Conservation (phyloP, 129 eudicot genomes). For the Sambucus nigra region DNA sequence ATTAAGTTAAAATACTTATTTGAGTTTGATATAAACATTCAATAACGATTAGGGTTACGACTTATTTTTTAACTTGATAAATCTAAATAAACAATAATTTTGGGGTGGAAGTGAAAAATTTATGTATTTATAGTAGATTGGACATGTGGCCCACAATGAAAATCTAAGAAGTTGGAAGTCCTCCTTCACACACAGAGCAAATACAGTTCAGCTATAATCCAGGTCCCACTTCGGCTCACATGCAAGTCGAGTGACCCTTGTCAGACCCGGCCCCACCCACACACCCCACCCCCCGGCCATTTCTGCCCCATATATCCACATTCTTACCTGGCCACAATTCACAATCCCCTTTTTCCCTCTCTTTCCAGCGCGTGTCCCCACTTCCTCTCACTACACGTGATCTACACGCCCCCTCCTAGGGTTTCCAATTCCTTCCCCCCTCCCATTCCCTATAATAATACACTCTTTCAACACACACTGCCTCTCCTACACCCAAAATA, state of each 20-base stretch:
- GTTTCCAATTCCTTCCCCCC: not conserved
- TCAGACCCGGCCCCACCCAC: constrained; percentile 26
- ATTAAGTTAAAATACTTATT: too few species aligned
- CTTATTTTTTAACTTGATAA: too few species aligned
- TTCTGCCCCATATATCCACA: constrained; percentile 22
- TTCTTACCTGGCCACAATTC: constrained; percentile 30
- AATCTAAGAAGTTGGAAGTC: constrained; percentile 5
- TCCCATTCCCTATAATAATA: not conserved
- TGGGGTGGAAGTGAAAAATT: too few species aligned
- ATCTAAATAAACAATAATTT: too few species aligned
- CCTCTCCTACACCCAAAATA: too few species aligned
- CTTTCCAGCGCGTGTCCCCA: constrained; percentile 22
- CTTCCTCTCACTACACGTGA: constrained; percentile 9
- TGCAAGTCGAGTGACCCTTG: constrained; percentile 51
- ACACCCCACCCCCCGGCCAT: constrained; percentile 18
- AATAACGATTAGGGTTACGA: too few species aligned
- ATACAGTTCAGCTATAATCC: not conserved
- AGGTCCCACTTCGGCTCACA: constrained; percentile 26
- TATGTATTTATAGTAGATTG: too few species aligned
- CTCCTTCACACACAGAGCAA: constrained; percentile 1
- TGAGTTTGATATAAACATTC: too few species aligned
- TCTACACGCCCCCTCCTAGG: constrained; percentile 1
- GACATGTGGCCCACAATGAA: constrained; percentile 21
- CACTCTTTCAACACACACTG: not conserved
- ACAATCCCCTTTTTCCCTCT: constrained; percentile 3